A percentile compares a stretch with the other conserved stretches of the same genome.
Evolutionary conservation across 2,329 filamentous ascomycete species (phyloP).

Genomic region (Rhinocladiella mackenziei): DNA sequence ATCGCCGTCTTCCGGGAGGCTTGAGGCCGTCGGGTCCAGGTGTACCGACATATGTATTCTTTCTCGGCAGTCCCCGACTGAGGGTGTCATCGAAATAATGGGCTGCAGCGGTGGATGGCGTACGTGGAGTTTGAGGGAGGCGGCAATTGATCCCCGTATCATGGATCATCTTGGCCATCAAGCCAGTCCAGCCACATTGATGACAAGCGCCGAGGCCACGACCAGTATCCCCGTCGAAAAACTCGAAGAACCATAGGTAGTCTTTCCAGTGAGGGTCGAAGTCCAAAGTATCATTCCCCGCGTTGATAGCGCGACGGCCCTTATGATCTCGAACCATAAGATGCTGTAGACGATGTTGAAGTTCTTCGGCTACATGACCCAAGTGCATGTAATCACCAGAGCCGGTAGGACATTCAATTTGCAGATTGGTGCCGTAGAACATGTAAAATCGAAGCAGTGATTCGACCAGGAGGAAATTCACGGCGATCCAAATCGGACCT

Average conservation of each 20-base stretch:
- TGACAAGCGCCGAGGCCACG: constrained; percentile 87
- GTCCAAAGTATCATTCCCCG: constrained; percentile 77
- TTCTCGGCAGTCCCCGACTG: constrained; percentile 49
- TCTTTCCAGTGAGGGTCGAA: constrained; percentile 93
- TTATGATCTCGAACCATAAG: constrained; percentile 80
- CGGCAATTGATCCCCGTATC: constrained; percentile 91
- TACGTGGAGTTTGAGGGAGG: constrained; percentile 87
- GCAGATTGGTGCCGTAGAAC: constrained; percentile 84
- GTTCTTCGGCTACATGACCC: constrained; percentile 87
- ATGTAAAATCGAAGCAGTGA: constrained; percentile 93
- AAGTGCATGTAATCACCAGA: constrained; percentile 95
- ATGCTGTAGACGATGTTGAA: constrained; percentile 91
- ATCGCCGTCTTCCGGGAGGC: constrained; percentile 41
- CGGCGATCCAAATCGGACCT: constrained; percentile 90
- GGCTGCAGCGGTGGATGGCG: constrained; percentile 73
- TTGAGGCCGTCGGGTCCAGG: constrained; percentile 20
- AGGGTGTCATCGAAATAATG: constrained; percentile 97
- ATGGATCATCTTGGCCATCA: constrained; percentile 95
- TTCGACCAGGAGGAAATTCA: constrained; percentile 92
- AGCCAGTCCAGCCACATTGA: constrained; percentile 93
- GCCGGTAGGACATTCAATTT: constrained; percentile 90
- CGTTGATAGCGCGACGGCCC: constrained; percentile 83
- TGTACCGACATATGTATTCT: constrained; percentile 24
- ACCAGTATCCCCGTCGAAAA: constrained; percentile 89
- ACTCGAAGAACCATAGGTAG: constrained; percentile 93